Base-by-base conservation (phyloP, 352 stramenopile species). In the Phytophthora ohioensis region DNA sequence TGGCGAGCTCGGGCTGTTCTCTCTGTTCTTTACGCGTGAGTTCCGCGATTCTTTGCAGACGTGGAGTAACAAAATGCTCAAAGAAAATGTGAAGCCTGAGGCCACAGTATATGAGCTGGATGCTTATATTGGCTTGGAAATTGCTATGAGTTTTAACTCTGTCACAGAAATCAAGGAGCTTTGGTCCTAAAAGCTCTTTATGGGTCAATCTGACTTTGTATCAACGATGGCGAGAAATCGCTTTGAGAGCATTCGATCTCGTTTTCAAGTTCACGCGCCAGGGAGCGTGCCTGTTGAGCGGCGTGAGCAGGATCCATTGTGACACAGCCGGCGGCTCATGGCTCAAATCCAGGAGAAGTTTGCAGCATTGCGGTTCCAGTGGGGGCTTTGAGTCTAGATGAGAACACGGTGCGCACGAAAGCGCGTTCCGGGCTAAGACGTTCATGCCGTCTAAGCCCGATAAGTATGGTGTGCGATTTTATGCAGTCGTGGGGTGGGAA, bases 101-200 rank as follows among this genome's bases (percentile, higher is more conserved):
- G 52, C 45, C 3, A 69, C 61, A 15, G n/a, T n/a, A 3, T 51
- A n/a, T 31, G 35, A 58, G 27, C 7, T 63, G 0, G 61, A 63
- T 41, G 61, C 52, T 52, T 69, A 62, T 7, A 41, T 69, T 7
- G 61, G 52, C 15, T 57, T 69, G 15, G 51, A 57, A 32, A 63
- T 63, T 32, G 41, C 51, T 9, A 60, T 60, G 49, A 49, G 32
- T n/a, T 41, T 67, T 5, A 46, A 21, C 8, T 43, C 35, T 32
- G 11, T 62, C 2, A 69, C 62, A 9, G 45, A 69, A 13, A 69
- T 57, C 3, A 69, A 63, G 32, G 62, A 63, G 8, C 11, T 64
- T 2, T 69, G 53, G 62, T 53, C 52, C 34, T 7, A 57, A 35
- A 63, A 63, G 30, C 43, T 60, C 17, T 67, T 67, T 38, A 5